A percentile compares a stretch with the other conserved stretches of the same genome.
Evolutionary conservation across 176 grass and related monocot species (phyloP).

Genomic region (Canna indica): DNA sequence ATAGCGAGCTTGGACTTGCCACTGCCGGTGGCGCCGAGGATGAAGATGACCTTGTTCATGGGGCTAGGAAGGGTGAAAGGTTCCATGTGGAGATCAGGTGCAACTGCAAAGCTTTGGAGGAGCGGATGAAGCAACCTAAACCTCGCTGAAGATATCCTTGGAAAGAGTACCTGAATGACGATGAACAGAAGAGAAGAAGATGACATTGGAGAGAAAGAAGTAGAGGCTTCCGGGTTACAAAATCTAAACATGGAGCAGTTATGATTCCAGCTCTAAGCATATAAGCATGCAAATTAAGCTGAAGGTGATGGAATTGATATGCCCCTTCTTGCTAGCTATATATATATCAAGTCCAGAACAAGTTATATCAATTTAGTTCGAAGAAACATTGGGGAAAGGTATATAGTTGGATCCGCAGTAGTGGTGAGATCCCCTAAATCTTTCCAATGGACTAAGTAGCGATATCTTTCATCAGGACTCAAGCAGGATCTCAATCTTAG

Average conservation of each 20-base stretch:
- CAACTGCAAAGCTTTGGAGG: not conserved
- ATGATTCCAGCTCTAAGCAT: not conserved
- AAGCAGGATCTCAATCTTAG: no score
- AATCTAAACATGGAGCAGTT: not conserved
- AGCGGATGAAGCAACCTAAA: not conserved
- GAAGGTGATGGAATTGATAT: no score
- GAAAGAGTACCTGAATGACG: not conserved
- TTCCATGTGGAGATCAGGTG: no score
- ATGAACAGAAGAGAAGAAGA: not conserved
- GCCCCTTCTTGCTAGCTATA: no score
- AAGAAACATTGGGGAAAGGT: no score
- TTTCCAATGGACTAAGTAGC: no score
- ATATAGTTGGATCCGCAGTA: no score
- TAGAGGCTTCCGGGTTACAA: not conserved
- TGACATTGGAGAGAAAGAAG: not conserved
- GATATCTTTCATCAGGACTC: no score
- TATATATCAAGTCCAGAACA: no score
- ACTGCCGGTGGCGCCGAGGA: constrained; percentile 11
- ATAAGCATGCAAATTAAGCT: not conserved
- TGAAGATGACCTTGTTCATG: constrained; percentile 3
- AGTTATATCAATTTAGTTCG: no score
- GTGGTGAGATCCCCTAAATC: no score
- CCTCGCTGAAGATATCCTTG: not conserved
- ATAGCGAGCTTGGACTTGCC: constrained; percentile 13
- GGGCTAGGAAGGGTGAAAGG: no score